Evolutionary conservation across 2,329 filamentous ascomycete species (phyloP), one percentile per base, ranked within the genome.

Genomic region (Neurospora sp.): DNA sequence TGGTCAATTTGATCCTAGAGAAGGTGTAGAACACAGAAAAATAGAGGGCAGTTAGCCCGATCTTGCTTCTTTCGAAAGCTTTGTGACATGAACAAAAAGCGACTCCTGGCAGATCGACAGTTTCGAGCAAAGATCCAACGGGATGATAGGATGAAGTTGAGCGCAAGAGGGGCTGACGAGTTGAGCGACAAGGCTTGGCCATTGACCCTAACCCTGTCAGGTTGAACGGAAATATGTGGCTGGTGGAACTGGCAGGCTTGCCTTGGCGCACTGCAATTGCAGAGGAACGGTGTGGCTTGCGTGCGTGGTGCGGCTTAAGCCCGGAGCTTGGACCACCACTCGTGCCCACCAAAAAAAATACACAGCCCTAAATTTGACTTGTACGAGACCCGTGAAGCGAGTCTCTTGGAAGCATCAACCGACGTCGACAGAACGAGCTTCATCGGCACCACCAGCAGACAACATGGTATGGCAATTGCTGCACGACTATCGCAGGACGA

Each of bases 321-420:
- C 69, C 72, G 72, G 74, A 72, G 69, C 69, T 62, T 66, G 70
- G 70, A 40, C 36, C 58, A 52, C 68, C 70, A 73, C 72, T 69
- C 71, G 70, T 72, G 74, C 74, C 74, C 74, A 76, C 74, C 74
- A 75, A 76, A 75, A 75, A 76, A 74, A 71, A 70, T 69, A 75
- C 71, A 73, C 75, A 76, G 74, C 75, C 75, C 75, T 76, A 76
- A 76, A 74, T 72, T 75, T 68, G 42, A 67, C 67, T 69, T 70
- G 70, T 71, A 71, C 52, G 71, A 70, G 71, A 72, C 73, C 70
- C 70, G 67, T 71, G 72, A 74, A 73, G 70, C 67, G 67, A 71
- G 72, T 72, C 70, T 73, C 71, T 70, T 67, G 71, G 71, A 69
- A 70, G 73, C 74, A 75, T 73, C 75, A 76, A 70, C 52, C 52